Evolutionary conservation across 2,329 filamentous ascomycete species (phyloP).

Genomic region (Ceratocystis alfenasii): DNA sequence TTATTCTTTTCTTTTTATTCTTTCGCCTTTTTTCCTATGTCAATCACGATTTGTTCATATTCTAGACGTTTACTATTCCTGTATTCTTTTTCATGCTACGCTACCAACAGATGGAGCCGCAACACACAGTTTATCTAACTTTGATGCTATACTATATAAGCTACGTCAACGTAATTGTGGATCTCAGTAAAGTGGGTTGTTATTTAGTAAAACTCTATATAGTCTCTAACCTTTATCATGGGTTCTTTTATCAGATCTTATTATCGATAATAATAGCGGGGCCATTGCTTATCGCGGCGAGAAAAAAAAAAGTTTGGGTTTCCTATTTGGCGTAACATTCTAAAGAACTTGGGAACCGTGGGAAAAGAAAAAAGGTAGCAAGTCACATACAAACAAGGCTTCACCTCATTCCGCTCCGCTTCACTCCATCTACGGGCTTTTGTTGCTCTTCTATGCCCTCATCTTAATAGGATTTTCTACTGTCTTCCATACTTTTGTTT

Average conservation of each 20-base stretch:
- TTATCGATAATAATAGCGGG: conserved; percentile 22
- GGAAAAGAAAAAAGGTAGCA: not conserved
- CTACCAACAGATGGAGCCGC: not conserved
- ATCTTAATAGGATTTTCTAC: conserved; percentile 21
- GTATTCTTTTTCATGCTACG: not conserved
- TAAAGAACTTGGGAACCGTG: not conserved
- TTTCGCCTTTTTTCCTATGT: conserved; percentile 22
- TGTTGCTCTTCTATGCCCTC: conserved; percentile 13
- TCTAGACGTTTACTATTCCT: not conserved
- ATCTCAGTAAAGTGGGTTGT: not conserved
- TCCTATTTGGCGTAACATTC: not conserved
- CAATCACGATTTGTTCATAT: conserved; percentile 13
- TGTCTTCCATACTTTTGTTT: conserved; percentile 22
- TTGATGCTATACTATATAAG: not conserved
- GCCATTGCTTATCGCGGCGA: conserved; percentile 22
- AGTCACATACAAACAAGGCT: not conserved
- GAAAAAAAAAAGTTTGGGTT: conserved; percentile 17
- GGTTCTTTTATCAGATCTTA: not conserved
- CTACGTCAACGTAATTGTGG: not conserved
- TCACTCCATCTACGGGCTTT: not conserved
- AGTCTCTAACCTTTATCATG: too few relatives aligned
- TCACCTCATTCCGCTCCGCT: not conserved
- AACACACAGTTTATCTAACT: not conserved
- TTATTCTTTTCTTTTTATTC: conserved; percentile 13
- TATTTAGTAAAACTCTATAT: not conserved